Percentiles rank a stretch among this genome's conserved stretches.
Conservation (phyloP, 768 basidiomycete genomes). For the Naganishia onofrii region DNA sequence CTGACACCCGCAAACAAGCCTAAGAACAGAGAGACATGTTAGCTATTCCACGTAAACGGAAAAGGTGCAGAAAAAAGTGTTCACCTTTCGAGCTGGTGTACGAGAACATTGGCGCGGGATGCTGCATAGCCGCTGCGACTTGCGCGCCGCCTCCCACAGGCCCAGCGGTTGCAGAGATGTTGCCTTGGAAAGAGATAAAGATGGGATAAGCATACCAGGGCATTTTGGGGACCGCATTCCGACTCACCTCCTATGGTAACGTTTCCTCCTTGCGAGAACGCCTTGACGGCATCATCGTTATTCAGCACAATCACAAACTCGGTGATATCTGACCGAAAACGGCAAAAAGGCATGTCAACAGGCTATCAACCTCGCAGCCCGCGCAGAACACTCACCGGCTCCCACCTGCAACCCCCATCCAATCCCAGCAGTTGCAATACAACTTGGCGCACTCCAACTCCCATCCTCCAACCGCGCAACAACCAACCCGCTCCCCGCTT, state of each 20-base stretch:
- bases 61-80: slow-evolving; percentile 35
- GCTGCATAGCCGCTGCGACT: slow-evolving; percentile 68
- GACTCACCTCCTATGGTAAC: slow-evolving; percentile 82
- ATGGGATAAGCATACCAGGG: not conserved
- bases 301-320: slow-evolving; percentile 97
- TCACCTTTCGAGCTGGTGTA: slow-evolving; percentile 91
- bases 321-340: slow-evolving; percentile 40
- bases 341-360: not conserved
- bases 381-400: slow-evolving; percentile 63
- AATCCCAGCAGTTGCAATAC: slow-evolving; percentile 86
- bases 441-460: slow-evolving; percentile 94
- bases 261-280: slow-evolving; percentile 93
- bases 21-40: slow-evolving; percentile 50
- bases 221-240: not conserved
- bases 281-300: slow-evolving; percentile 89
- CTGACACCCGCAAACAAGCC: slow-evolving; percentile 93
- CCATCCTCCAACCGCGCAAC: slow-evolving; percentile 90
- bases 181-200: slow-evolving; percentile 35
- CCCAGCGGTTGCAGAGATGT: slow-evolving; percentile 68
- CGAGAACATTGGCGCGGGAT: slow-evolving; percentile 95
- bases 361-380: not conserved
- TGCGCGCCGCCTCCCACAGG: slow-evolving; percentile 93
- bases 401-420: slow-evolving; percentile 69
- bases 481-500: slow-evolving; percentile 88
- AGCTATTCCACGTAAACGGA: not conserved